Evolutionary conservation across 75 land plant species (phyloP).

Genomic region (Isoetes taiwanensis): DNA sequence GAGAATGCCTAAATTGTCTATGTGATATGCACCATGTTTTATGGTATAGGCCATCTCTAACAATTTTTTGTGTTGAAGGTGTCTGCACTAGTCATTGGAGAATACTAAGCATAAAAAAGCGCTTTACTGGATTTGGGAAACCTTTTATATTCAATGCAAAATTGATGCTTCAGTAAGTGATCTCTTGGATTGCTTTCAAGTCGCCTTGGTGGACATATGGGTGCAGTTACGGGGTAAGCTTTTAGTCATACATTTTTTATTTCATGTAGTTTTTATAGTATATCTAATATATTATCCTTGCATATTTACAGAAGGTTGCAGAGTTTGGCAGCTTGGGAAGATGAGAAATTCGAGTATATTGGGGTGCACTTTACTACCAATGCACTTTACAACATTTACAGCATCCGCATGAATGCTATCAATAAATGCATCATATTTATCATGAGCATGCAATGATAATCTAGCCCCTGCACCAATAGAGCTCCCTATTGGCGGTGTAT

Average conservation of each 20-base stretch:
- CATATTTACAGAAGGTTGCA: slow-evolving; percentile 63
- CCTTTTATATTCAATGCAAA: slow-evolving; percentile 86
- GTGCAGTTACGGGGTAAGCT: slow-evolving; percentile 43
- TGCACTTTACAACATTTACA: too few species aligned
- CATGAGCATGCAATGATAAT: too few species aligned
- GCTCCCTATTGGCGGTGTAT: too few species aligned
- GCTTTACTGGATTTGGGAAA: slow-evolving; percentile 85
- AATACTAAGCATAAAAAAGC: slow-evolving; percentile 69
- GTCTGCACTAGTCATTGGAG: slow-evolving; percentile 86
- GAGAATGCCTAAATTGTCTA: too few species aligned
- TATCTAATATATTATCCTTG: too few species aligned
- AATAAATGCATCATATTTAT: too few species aligned
- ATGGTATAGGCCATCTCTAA: not conserved
- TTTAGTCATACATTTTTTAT: not conserved
- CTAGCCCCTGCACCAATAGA: too few species aligned
- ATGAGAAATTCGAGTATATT: slow-evolving; percentile 86
- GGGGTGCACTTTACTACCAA: too few species aligned
- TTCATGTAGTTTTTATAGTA: not conserved
- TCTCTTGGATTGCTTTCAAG: slow-evolving; percentile 41
- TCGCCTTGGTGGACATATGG: slow-evolving; percentile 99
- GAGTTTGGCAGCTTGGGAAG: slow-evolving; percentile 84
- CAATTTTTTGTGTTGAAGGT: slow-evolving; percentile 23
- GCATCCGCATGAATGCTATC: too few species aligned
- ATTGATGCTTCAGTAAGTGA: slow-evolving; percentile 55
- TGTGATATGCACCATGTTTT: too few species aligned